Evolutionary conservation across 2,329 filamentous ascomycete genomes (phyloP).

Genomic region (Aplosporella prunicola): DNA sequence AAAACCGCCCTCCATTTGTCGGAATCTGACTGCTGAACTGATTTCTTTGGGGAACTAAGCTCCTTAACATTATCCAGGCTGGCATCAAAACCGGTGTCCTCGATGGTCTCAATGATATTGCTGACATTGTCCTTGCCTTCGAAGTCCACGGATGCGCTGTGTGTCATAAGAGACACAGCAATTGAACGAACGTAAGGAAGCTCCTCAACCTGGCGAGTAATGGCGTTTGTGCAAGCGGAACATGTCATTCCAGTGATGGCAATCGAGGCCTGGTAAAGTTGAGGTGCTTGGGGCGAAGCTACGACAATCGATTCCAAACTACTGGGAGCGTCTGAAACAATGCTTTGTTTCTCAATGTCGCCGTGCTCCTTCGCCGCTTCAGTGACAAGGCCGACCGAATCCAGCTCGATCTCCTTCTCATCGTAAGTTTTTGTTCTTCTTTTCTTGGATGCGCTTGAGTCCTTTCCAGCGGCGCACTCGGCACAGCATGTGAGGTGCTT

Average conservation of each 20-base stretch:
- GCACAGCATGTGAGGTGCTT: conserved; percentile 26
- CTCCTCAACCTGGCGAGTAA: conserved; percentile 14
- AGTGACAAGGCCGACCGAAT: neutral
- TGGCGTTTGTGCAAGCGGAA: conserved; percentile 14
- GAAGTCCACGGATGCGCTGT: conserved; percentile 16
- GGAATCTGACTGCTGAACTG: conserved; percentile 2
- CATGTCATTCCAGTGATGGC: conserved; percentile 15
- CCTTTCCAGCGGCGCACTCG: conserved; percentile 21
- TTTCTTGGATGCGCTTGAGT: conserved; percentile 12
- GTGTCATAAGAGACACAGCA: conserved; percentile 15
- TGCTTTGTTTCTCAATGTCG: conserved; percentile 5
- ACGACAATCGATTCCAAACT: conserved; percentile 9
- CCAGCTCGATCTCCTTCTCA: conserved; percentile 1
- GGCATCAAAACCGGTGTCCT: conserved; percentile 19
- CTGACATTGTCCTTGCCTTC: conserved; percentile 14
- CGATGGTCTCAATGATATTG: conserved; percentile 14
- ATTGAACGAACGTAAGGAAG: conserved; percentile 14
- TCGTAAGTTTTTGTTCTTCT: no score
- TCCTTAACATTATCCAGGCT: conserved; percentile 14
- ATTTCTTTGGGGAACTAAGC: neutral
- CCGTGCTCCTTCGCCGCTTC: conserved; percentile 1
- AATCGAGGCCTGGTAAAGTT: conserved; percentile 9
- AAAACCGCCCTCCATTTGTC: conserved; percentile 35
- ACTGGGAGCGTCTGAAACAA: conserved; percentile 5
- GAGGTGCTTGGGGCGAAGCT: neutral